Conservation (phyloP, 305 asterid genomes). For the Rubia tinctorum region DNA sequence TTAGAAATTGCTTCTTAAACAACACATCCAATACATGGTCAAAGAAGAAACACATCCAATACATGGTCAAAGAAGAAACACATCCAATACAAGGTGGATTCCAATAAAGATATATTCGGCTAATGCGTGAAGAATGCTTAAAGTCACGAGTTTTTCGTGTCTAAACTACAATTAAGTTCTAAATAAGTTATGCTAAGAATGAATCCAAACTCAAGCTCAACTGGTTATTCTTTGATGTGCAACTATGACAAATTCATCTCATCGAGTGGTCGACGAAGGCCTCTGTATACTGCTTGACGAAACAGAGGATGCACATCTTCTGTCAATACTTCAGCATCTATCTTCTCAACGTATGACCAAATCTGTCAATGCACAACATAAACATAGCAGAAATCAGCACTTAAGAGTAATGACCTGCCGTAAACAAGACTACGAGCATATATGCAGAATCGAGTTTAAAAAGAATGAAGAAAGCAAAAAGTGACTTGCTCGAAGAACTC, state of each 20-base stretch:
- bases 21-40: too few species aligned
- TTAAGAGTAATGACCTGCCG: background rate
- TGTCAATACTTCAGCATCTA: conserved; percentile 73
- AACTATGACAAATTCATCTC: conserved; percentile 18
- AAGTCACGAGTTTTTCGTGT: background rate
- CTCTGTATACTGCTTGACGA: conserved; percentile 68
- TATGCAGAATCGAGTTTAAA: background rate
- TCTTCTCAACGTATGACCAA: conserved; percentile 74
- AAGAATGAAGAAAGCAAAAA: conserved; percentile 2
- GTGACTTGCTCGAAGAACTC: conserved; percentile 18
- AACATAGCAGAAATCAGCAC: conserved; percentile 10
- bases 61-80: too few species aligned
- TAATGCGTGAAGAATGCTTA: background rate
- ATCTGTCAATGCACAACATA: conserved; percentile 45
- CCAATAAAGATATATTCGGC: background rate
- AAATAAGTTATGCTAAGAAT: background rate
- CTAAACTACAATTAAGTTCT: background rate
- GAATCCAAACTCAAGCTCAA: background rate
- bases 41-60: too few species aligned
- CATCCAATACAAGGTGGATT: too few species aligned
- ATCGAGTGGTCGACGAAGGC: conserved; percentile 55
- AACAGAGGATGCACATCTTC: conserved; percentile 81
- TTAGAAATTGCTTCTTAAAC: too few species aligned
- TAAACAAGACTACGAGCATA: background rate
- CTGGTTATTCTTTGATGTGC: background rate